Conservation (phyloP, 2,329 filamentous ascomycete species). For the Phaeoacremonium minimum region DNA sequence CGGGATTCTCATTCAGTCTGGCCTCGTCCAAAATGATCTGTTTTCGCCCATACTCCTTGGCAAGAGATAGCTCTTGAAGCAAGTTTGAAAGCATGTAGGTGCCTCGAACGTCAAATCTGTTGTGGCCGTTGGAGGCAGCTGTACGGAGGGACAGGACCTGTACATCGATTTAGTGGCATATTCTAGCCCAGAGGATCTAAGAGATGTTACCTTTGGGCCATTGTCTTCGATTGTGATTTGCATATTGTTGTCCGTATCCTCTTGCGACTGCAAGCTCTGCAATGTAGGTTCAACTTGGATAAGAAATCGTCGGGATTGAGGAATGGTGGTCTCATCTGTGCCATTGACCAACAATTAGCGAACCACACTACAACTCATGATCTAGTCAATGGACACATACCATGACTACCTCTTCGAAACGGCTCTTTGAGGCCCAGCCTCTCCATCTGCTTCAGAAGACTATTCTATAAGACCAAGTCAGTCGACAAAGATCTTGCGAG, state of each 20-base stretch:
- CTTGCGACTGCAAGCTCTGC: conserved; percentile 71
- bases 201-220: conserved; percentile 79
- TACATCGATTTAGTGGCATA: too few species aligned
- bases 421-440: conserved; percentile 47
- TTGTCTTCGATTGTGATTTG: conserved; percentile 97
- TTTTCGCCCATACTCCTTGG: conserved; percentile 84
- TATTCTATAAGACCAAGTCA: conserved; percentile 38
- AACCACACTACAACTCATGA: conserved; percentile 1
- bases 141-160: conserved; percentile 81
- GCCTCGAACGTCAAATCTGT: conserved; percentile 85
- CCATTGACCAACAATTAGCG: conserved; percentile 3
- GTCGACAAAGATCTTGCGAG: too few species aligned
- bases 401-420: conserved; percentile 55
- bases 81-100: conserved; percentile 98
- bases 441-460: conserved; percentile 48
- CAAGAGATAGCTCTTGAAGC: conserved; percentile 88
- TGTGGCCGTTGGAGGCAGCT: conserved; percentile 78
- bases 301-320: conserved; percentile 70
- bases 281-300: conserved; percentile 84
- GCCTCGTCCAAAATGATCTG: conserved; percentile 89
- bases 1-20: conserved; percentile 90
- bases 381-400: conserved; percentile 25
- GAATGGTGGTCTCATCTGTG: conserved; percentile 67
- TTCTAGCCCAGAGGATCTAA: too few species aligned
- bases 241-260: conserved; percentile 91